phyloP scores from a whole-genome alignment of 257 asterid species.

The Solanum clarkiae region DNA sequence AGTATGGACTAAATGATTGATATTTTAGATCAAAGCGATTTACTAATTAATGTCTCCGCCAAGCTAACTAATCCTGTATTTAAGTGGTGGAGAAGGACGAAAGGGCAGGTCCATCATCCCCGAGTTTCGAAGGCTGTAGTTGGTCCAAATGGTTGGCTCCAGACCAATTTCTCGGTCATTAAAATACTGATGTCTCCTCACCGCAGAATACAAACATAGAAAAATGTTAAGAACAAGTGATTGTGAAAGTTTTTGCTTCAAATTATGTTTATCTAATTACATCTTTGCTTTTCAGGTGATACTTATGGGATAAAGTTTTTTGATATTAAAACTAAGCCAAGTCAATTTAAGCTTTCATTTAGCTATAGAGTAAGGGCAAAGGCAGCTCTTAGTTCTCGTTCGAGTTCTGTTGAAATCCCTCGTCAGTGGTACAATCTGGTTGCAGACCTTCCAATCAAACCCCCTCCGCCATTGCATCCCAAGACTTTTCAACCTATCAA shows the following conservation, averaged over 20 bases:
- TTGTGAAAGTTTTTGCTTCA: not conserved
- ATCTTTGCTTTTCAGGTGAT: conserved; percentile 16
- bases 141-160: no score
- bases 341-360: conserved; percentile 15
- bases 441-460: conserved; percentile 72
- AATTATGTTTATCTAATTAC: not conserved
- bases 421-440: conserved; percentile 68
- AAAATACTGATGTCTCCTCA: not conserved
- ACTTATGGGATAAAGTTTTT: conserved; percentile 8
- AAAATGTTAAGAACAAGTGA: not conserved
- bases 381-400: conserved; percentile 9
- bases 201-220: not conserved
- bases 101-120: not conserved
- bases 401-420: conserved; percentile 43
- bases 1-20: not conserved
- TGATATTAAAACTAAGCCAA: conserved; percentile 7
- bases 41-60: not conserved
- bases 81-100: not conserved
- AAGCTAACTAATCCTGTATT: not conserved
- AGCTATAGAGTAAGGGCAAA: conserved; percentile 11
- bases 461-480: conserved; percentile 77
- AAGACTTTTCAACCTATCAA: conserved; percentile 56
- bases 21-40: not conserved
- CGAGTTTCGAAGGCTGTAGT: not conserved
- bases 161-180: no score